Conservation (phyloP, 1,284 basidiomycete species). For the Ceratobasidium sp. region DNA sequence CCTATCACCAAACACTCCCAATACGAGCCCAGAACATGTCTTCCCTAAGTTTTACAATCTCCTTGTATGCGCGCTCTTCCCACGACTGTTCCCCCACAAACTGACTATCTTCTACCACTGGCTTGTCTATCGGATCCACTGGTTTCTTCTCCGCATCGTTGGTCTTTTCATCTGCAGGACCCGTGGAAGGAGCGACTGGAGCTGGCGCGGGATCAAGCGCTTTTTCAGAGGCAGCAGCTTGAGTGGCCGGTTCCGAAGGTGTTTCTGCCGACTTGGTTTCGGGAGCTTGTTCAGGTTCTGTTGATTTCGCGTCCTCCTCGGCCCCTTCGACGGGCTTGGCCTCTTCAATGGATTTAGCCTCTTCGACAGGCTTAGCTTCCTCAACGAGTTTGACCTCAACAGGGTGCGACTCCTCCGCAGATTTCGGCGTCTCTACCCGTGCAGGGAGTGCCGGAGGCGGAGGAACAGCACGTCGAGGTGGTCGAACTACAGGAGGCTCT, state of each 20-base stretch:
- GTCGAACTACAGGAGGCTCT: slow-evolving; percentile 1
- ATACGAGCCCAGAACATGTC: slow-evolving; percentile 92
- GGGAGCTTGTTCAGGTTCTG: background rate
- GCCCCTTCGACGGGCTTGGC: background rate
- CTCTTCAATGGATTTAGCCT: background rate
- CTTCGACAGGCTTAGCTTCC: slow-evolving; percentile 47
- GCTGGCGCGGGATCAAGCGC: no score
- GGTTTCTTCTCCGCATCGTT: background rate
- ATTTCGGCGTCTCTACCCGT: slow-evolving; percentile 14
- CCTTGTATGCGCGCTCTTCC: slow-evolving; percentile 92
- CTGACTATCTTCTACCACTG: slow-evolving; percentile 58
- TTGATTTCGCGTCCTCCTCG: background rate
- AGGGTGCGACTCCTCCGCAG: background rate
- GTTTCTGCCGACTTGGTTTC: slow-evolving; percentile 33
- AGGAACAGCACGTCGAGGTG: slow-evolving; percentile 36
- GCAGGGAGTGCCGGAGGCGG: slow-evolving; percentile 30
- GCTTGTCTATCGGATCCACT: slow-evolving; percentile 49
- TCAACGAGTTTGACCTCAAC: slow-evolving; percentile 11
- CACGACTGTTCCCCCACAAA: slow-evolving; percentile 75
- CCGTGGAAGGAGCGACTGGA: slow-evolving; percentile 47
- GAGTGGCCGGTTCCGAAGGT: slow-evolving; percentile 30
- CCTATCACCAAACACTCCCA: slow-evolving; percentile 67
- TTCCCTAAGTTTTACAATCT: slow-evolving; percentile 83
- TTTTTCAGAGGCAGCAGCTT: slow-evolving; percentile 48
- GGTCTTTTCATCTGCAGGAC: slow-evolving; percentile 14